Evolutionary conservation across 352 stramenopile genomes (phyloP).

Genomic region (Globisporangium carolinianum): DNA sequence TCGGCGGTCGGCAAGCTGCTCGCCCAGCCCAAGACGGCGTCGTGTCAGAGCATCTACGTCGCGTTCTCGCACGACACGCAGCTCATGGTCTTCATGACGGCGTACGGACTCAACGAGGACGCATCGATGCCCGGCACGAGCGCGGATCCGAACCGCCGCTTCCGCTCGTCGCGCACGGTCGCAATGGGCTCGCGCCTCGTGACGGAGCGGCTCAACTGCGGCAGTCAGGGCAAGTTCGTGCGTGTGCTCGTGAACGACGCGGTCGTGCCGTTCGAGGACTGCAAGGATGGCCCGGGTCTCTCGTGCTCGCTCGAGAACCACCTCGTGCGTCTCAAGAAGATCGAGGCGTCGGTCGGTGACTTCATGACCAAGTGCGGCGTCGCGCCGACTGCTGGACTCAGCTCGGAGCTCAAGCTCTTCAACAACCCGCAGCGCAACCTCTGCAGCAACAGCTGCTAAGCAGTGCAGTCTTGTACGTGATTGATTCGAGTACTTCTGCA

Average conservation of each 20-base stretch:
- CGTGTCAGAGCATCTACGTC: conserved; percentile 48
- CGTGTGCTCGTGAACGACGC: conserved; percentile 47
- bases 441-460: conserved; percentile 14
- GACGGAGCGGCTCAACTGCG: conserved; percentile 42
- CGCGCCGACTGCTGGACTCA: conserved; percentile 22
- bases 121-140: conserved; percentile 25
- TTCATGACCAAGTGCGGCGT: conserved; percentile 32
- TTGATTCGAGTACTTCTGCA: no score
- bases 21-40: conserved; percentile 30
- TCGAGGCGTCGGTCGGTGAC: conserved; percentile 32
- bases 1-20: conserved; percentile 33
- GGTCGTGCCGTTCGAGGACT: conserved; percentile 31
- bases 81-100: conserved; percentile 38
- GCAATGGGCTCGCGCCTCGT: conserved; percentile 37
- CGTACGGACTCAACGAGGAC: conserved; percentile 39
- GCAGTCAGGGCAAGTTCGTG: conserved; percentile 25
- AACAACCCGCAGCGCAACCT: conserved; percentile 38
- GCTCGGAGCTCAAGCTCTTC: conserved; percentile 35
- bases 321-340: conserved; percentile 25
- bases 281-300: conserved; percentile 36
- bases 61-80: conserved; percentile 52
- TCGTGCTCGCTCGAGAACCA: conserved; percentile 39
- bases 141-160: conserved; percentile 29
- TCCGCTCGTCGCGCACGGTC: conserved; percentile 33
- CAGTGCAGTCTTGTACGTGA: no score